Evolutionary conservation across 768 basidiomycete genomes (phyloP).

Genomic region (Tubosaeta brunneosetosa): DNA sequence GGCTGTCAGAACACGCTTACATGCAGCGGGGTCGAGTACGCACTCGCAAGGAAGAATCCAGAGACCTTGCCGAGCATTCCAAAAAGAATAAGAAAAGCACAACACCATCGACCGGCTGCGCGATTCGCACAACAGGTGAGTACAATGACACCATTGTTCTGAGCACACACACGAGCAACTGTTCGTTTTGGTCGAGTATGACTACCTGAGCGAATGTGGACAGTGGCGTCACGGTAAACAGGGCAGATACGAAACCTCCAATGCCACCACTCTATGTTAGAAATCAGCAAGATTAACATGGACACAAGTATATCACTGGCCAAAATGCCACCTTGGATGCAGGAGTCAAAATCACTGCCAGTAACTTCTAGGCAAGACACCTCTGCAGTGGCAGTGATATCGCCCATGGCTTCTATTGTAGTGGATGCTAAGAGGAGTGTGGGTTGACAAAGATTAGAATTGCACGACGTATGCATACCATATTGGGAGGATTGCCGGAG

Average conservation of each 20-base stretch:
- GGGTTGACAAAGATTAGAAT: no score
- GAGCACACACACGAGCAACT: not conserved
- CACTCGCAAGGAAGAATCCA: no score
- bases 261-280: constrained; percentile 62
- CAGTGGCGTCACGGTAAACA: constrained; percentile 78
- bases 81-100: no score
- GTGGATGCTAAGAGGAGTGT: no score
- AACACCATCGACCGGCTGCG: constrained; percentile 10
- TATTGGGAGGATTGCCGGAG: constrained; percentile 24
- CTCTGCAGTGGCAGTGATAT: constrained; percentile 79
- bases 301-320: constrained; percentile 30
- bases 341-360: constrained; percentile 62
- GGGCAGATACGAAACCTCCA: constrained; percentile 70
- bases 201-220: constrained; percentile 68
- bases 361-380: constrained; percentile 44
- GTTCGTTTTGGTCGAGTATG: not conserved
- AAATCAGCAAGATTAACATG: not conserved
- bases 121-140: constrained; percentile 80
- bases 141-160: constrained; percentile 80
- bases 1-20: not conserved
- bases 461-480: constrained; percentile 34
- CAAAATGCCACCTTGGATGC: constrained; percentile 80
- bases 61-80: no score
- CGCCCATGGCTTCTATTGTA: constrained; percentile 83
- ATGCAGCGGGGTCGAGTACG: not conserved